phyloP scores from a whole-genome alignment of 345 rosid genomes.

The Citrus trifoliata region DNA sequence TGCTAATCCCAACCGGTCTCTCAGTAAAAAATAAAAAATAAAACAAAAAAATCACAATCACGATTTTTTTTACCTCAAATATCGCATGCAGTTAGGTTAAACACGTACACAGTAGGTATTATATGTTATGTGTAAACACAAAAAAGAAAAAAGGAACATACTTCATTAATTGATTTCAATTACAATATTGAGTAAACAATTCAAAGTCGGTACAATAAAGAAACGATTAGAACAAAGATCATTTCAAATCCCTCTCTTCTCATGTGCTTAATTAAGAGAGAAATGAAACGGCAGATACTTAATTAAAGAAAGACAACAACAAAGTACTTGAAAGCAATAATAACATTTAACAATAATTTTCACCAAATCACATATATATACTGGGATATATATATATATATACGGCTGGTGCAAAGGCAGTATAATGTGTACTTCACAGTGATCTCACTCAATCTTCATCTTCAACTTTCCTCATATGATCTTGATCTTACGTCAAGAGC shows the following conservation, averaged over 20 bases:
- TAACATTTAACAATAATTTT: conserved; percentile 8
- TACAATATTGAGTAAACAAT: neutral
- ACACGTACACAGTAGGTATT: neutral
- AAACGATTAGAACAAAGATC: neutral
- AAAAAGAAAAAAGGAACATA: neutral
- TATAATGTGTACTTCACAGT: conserved; percentile 10
- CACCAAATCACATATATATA: conserved; percentile 20
- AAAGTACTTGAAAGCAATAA: conserved; percentile 1
- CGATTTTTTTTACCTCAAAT: neutral
- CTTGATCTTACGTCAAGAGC: conserved; percentile 53
- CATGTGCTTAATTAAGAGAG: neutral
- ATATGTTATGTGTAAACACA: neutral
- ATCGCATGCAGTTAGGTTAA: conserved; percentile 13
- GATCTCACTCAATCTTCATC: conserved; percentile 7
- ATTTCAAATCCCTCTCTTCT: neutral
- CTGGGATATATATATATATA: too few species aligned
- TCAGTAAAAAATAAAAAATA: too few species aligned
- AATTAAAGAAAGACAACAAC: neutral
- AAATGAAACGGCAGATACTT: neutral
- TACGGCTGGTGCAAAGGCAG: conserved; percentile 16
- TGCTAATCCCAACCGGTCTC: too few species aligned
- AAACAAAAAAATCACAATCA: neutral
- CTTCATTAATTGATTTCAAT: neutral
- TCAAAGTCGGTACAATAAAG: conserved; percentile 5
- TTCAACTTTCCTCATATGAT: neutral